Base-by-base conservation (phyloP, 768 basidiomycete genomes). In the Fibroporia radiculosa region DNA sequence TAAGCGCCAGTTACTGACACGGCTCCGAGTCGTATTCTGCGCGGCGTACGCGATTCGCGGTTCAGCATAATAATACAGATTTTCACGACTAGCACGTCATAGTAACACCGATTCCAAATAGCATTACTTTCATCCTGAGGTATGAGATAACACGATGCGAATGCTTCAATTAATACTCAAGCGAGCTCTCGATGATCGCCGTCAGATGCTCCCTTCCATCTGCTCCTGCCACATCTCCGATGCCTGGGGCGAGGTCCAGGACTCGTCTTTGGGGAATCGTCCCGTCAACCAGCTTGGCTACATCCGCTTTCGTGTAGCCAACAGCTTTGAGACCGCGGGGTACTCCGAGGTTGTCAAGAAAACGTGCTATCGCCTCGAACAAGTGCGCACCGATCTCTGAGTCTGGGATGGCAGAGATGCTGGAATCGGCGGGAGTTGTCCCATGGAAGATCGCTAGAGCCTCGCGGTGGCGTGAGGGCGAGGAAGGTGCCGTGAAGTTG, bases 401-500 rank as follows among this genome's bases (percentile, higher is more conserved):
- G 60, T 92, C 89, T 0, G 89, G 77, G 40, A 93, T 80, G 28
- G 78, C 76, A 3, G 73, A 66, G 53, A 90, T 80, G 2, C 78
- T 75, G 12, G 86, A 75, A 65, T 88, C 81, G 1, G 80, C 70
- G n/a, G 71, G 60, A 20, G 72, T 79, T 0, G 78, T 79, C 45
- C 67, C 62, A 32, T 73, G 78, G 73, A 96, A 97, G 56, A 95
- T 81, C 2, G 86, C 81, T 13, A 93, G 74, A 1, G 82, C 89
- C 62, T 90, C 81, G 35, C 93, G 83, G 65, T 98, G 93, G 33
- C 93, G 84, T 48, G 84, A 80, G 2, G 93, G 91, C 0, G 90
- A 83, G 4, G 93, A 93, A 6, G 95, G 93, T 0, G 95, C 86
- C 6, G 95, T 97, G 65, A 93, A 97, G 57, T 85, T 79, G 74